Evolutionary conservation across 2,329 filamentous ascomycete genomes (phyloP), one percentile per base, ranked within the genome.

Genomic region (Diaporthe aspalathi): DNA sequence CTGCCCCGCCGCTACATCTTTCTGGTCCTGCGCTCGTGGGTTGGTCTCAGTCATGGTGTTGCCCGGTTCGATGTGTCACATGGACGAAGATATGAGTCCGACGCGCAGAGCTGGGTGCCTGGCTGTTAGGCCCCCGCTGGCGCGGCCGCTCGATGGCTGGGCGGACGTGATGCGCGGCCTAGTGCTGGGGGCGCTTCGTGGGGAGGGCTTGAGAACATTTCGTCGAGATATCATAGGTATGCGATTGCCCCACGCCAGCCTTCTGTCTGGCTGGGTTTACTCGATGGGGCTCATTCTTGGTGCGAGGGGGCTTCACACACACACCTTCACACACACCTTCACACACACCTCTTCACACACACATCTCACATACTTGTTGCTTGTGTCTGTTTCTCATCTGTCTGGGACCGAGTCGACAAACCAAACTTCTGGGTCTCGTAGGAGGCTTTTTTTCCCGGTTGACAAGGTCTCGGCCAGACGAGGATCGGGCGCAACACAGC

Each of bases 251-350:
- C 77, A 60, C 45, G 70, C 47, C 67, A 49, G 60, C 75, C 74
- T 75, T 75, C 76, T 77, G 78, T 73, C 67, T 75, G 69, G 75
- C 79, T 80, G 82, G 84, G 88, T 93, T 97, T 97, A 98, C 95
- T 97, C 95, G 94, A 98, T 97, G 95, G 95, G 95, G 95, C 95
- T 98, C 94, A 98, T 97, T 98, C 94, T 98, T 93, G 95, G 94
- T 89, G 93, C 95, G 94, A 97, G 94, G 93, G 92, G 93, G 84
- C 83, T 81, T 83, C 71, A 71, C 60, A 49, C 52, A 49, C 88
- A 78, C 79, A 77, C 45, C n/a, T n/a, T n/a, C 60, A 49, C 52
- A 49, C 88, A 78, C 79, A 77, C 45, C 83, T 81, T 83, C 71
- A 71, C 60, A 49, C 52, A 49, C 88, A 78, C 79, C 77, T 43